Percentiles rank a stretch among this genome's conserved stretches.
These are phyloP conservation scores for Calonectria pauciramosa DNA, from an alignment of 2,329 filamentous ascomycete genomes.

Conservation along the genomic window DNA sequence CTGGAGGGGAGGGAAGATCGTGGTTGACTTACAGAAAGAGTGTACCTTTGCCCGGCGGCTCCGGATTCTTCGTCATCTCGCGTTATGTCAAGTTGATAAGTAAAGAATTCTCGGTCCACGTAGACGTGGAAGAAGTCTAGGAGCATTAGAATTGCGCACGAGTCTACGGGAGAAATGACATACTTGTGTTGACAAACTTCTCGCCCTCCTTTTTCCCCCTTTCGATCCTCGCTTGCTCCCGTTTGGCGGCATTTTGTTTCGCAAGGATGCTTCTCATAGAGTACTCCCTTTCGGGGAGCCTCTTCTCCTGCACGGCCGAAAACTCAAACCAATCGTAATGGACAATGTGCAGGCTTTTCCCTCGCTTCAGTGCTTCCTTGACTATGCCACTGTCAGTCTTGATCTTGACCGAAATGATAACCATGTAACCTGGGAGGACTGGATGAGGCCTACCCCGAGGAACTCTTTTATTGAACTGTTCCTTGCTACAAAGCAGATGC, in stretches of 20 bases:
- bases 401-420: neutral
- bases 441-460: conserved; percentile 51
- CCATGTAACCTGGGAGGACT: neutral
- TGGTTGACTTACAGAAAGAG: conserved; percentile 66
- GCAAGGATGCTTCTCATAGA: conserved; percentile 54
- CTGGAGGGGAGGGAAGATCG: neutral
- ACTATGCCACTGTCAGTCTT: conserved; percentile 46
- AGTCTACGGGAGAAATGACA: conserved; percentile 36
- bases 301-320: conserved; percentile 53
- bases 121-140: conserved; percentile 76
- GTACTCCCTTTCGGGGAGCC: conserved; percentile 53
- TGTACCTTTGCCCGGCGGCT: conserved; percentile 70
- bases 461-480: conserved; percentile 67
- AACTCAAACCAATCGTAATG: conserved; percentile 68
- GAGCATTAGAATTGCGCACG: neutral
- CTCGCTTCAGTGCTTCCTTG: conserved; percentile 52
- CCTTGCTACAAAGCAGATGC: conserved; percentile 77
- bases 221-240: conserved; percentile 52
- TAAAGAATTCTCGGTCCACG: conserved; percentile 71
- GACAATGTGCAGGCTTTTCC: conserved; percentile 57
- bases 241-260: conserved; percentile 47
- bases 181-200: conserved; percentile 65
- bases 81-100: conserved; percentile 73
- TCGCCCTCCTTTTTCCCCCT: conserved; percentile 57
- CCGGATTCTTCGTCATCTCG: conserved; percentile 61